A percentile compares a stretch with the other conserved stretches of the same genome.
phyloP scores from a whole-genome alignment of 192 early-diverging fungal genomes.

The Backusella morwellensis region DNA sequence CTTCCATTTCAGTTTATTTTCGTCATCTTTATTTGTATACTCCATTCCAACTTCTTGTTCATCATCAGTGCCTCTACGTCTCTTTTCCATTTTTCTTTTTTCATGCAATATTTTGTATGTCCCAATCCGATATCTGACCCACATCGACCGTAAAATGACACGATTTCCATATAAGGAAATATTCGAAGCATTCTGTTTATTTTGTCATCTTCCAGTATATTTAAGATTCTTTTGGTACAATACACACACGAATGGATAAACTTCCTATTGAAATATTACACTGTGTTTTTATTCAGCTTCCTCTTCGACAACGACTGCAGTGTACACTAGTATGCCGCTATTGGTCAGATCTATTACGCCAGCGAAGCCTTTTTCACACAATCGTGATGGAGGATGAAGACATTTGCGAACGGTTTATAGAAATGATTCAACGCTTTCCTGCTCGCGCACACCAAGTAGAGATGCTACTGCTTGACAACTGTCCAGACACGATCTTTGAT shows the following conservation, averaged over 20 bases:
- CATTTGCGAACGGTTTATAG: not conserved
- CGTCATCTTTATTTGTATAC: too few species aligned
- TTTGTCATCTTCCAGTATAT: too few species aligned
- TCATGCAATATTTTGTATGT: too few species aligned
- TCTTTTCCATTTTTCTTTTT: too few species aligned
- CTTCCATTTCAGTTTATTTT: too few species aligned
- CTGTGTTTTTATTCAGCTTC: not conserved
- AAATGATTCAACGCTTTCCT: conserved; percentile 2
- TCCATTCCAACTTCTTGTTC: too few species aligned
- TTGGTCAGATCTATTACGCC: not conserved
- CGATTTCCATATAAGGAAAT: not conserved
- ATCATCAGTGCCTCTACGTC: too few species aligned
- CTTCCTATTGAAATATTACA: not conserved
- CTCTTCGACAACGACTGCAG: not conserved
- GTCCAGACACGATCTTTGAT: not conserved
- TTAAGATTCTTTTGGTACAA: too few species aligned
- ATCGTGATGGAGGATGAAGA: not conserved
- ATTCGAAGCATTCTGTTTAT: not conserved
- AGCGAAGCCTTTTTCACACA: not conserved
- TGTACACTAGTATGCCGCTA: not conserved
- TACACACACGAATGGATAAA: not conserved
- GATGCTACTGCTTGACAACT: not conserved
- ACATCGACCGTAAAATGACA: not conserved
- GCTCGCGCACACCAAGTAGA: not conserved
- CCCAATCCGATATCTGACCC: too few species aligned